phyloP scores from a whole-genome alignment of 116 monocot genomes.

The Cymodocea nodosa region DNA sequence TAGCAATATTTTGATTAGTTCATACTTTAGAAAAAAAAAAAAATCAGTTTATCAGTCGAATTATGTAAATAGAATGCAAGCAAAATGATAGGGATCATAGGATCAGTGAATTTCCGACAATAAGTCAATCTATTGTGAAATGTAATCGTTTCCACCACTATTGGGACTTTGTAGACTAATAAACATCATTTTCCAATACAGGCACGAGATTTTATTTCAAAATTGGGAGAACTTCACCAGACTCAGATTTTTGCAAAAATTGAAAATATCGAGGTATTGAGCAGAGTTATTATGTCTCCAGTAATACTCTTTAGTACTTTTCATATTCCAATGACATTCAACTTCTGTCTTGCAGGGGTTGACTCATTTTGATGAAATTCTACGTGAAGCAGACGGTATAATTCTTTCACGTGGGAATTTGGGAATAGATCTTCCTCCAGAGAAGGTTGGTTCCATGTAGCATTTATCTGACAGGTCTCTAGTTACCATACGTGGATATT shows the following conservation, averaged over 20 bases:
- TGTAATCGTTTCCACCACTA: background rate
- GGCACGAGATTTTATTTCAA: conserved; percentile 89
- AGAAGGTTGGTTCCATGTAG: conserved; percentile 45
- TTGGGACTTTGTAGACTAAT: background rate
- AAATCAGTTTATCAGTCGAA: no score
- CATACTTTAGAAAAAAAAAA: no score
- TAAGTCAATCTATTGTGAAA: no score
- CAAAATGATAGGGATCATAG: no score
- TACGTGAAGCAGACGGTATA: conserved; percentile 92
- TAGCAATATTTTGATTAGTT: no score
- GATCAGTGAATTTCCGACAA: no score
- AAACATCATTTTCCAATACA: conserved; percentile 8
- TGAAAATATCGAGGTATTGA: conserved; percentile 79
- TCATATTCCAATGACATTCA: background rate
- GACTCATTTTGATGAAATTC: conserved; percentile 98
- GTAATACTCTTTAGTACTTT: background rate
- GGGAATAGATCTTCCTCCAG: conserved; percentile 98
- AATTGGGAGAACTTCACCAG: conserved; percentile 81
- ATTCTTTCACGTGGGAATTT: conserved; percentile 94
- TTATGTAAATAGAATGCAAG: no score
- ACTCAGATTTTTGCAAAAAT: conserved; percentile 99
- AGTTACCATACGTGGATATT: background rate
- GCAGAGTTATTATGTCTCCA: background rate
- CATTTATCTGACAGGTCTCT: background rate
- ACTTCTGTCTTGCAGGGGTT: conserved; percentile 44